Conservation (phyloP, 164 flowering plant species). For the Kalanchoe fedtschenkoi region DNA sequence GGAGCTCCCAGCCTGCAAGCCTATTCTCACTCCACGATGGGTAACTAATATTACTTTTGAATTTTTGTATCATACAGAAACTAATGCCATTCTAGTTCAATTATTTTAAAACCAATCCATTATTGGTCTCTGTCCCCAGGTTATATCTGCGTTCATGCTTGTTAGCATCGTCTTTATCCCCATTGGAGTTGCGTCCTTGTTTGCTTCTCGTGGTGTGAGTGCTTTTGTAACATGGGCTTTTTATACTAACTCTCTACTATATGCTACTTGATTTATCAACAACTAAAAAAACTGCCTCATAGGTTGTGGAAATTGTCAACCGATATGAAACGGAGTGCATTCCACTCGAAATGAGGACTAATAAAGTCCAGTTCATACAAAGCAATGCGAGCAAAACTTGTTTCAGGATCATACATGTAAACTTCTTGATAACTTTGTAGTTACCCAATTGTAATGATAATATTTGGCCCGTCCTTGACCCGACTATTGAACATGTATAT, state of each 20-base stretch:
- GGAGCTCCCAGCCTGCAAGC: slow-evolving; percentile 98
- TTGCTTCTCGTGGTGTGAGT: slow-evolving; percentile 82
- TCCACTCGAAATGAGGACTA: slow-evolving; percentile 3
- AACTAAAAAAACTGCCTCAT: neutral
- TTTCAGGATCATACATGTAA: neutral
- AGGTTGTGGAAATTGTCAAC: slow-evolving; percentile 7
- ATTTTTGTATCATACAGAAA: neutral
- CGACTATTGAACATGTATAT: neutral
- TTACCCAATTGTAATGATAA: neutral
- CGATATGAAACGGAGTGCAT: slow-evolving; percentile 8
- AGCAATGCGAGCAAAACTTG: slow-evolving; percentile 4
- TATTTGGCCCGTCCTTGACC: neutral
- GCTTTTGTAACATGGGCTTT: neutral
- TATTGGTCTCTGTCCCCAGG: slow-evolving; percentile 29
- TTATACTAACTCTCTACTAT: neutral
- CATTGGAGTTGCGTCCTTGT: slow-evolving; percentile 70
- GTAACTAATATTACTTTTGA: slow-evolving; percentile 19
- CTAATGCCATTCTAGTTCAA: neutral
- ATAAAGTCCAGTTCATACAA: slow-evolving; percentile 5
- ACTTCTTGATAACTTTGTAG: neutral
- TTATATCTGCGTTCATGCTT: slow-evolving; percentile 66
- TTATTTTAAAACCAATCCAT: neutral
- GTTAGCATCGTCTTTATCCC: slow-evolving; percentile 72
- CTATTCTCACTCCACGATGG: slow-evolving; percentile 91
- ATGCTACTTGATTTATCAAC: neutral